Base-by-base conservation (phyloP, 164 flowering plant genomes). In the Stephania japonica region DNA sequence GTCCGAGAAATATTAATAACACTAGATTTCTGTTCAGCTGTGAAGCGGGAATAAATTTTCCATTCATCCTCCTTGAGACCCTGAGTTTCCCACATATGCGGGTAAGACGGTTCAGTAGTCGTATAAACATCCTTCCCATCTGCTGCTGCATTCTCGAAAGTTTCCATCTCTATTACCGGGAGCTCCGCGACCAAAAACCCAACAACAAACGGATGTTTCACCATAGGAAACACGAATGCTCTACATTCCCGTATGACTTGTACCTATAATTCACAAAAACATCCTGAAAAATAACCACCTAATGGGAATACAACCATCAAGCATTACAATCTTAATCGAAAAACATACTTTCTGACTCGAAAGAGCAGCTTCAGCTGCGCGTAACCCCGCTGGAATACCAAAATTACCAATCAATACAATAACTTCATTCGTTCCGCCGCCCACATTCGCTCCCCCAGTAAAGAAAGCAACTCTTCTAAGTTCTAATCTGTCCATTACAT, bases 181-280 rank as follows among this genome's bases (percentile, higher is more conserved):
- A 95, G 81, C 85, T 95, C 97, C 6, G 94, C 98, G 80, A 95
- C 99, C 85, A 95, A 85, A 85, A 95, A 91, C 19, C 98, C 98
- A 65, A 95, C 92, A 43, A 95, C 84, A 83, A 95, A 95, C 9
- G 99, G 98, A 80, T 90, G 91, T 75, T 90, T 95, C 62, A 91
- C 91, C 94, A 95, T 84, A 0, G 98, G 99, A 50, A 95, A 89
- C 69, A 95, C 98, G 25, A 86, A 79, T 76, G 99, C 90, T 70
- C 83, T 79, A 53, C 79, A 84, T 78, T 93, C 91, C 1, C 91
- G 84, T 65, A 91, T 70, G 68, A 84, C 80, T 79, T 90, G 85
- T 24, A 84, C 91, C 99, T 94, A 81, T 75, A 80, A 77, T 61
- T 59, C 43, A 77, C 70, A 73, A 25, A 27, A 77, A 68, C 32